phyloP scores from a whole-genome alignment of 129 eudicot species.

The Silybum marianum region DNA sequence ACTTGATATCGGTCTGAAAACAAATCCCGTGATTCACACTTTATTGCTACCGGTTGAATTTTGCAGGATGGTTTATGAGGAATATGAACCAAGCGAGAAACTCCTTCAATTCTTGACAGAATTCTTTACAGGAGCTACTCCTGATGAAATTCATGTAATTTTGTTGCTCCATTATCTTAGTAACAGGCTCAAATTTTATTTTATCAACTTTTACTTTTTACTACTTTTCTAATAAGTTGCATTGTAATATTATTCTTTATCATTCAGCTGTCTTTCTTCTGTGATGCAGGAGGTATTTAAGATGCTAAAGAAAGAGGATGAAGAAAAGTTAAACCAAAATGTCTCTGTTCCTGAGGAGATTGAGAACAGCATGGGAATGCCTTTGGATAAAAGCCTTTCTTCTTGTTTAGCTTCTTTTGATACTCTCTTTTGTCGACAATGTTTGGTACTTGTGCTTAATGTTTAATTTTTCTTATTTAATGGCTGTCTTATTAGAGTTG shows the following conservation, averaged over 20 bases:
- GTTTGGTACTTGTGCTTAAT: constrained; percentile 59
- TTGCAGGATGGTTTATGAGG: constrained; percentile 62
- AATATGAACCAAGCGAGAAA: constrained; percentile 49
- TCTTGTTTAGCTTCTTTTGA: constrained; percentile 59
- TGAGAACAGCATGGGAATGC: constrained; percentile 23
- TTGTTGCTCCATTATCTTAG: constrained; percentile 1
- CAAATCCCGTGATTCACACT: not conserved
- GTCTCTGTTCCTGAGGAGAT: constrained; percentile 19
- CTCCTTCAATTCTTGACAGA: constrained; percentile 46
- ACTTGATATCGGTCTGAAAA: not conserved
- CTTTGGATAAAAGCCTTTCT: constrained; percentile 55
- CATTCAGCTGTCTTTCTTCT: constrained; percentile 16
- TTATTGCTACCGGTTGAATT: not conserved
- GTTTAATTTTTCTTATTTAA: not conserved
- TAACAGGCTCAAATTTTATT: not conserved
- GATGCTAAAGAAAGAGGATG: constrained; percentile 42
- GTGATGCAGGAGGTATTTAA: constrained; percentile 58
- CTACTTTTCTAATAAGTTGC: not conserved
- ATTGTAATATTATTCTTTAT: not conserved
- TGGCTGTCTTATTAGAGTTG: not conserved
- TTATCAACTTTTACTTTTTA: not conserved
- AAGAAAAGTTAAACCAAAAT: constrained; percentile 20
- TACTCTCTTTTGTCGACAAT: constrained; percentile 76
- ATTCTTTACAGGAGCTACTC: constrained; percentile 53
- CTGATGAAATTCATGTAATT: constrained; percentile 67